A percentile compares a stretch with the other conserved stretches of the same genome.
Evolutionary conservation across 2,329 filamentous ascomycete species (phyloP).

Genomic region (Pseudohalonectria lignicola): DNA sequence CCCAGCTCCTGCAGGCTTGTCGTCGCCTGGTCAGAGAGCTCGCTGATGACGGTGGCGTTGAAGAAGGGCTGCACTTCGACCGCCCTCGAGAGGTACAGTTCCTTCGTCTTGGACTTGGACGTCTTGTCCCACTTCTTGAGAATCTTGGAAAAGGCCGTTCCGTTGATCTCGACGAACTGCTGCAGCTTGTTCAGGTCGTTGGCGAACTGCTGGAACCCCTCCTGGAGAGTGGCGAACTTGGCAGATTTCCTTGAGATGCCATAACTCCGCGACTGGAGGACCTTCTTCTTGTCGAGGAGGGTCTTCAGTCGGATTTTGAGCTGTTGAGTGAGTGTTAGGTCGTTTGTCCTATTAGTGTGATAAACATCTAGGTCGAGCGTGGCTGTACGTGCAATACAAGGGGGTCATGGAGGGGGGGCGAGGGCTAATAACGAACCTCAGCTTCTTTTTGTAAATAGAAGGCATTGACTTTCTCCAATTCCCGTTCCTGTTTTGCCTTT

Average conservation of each 20-base stretch:
- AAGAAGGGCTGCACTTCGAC: constrained; percentile 98
- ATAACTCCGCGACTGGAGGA: constrained; percentile 68
- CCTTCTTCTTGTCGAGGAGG: constrained; percentile 87
- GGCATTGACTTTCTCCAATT: constrained; percentile 95
- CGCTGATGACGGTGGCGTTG: constrained; percentile 93
- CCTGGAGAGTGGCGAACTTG: constrained; percentile 88
- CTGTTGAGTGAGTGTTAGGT: constrained; percentile 33
- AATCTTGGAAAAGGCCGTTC: constrained; percentile 96
- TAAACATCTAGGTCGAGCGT: too few species aligned
- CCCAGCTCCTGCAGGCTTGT: constrained; percentile 92
- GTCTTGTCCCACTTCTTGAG: constrained; percentile 99
- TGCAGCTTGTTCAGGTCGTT: constrained; percentile 95
- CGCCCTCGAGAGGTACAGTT: constrained; percentile 88
- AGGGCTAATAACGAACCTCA: constrained; percentile 65
- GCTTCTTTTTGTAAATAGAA: constrained; percentile 98
- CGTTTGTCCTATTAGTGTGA: too few species aligned
- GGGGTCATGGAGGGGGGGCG: too few species aligned
- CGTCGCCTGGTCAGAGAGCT: constrained; percentile 91
- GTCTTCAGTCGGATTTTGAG: constrained; percentile 89
- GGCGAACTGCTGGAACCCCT: constrained; percentile 95
- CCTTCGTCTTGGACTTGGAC: constrained; percentile 96
- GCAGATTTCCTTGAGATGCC: constrained; percentile 78
- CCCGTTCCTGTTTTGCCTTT: constrained; percentile 64
- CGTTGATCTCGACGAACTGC: constrained; percentile 97
- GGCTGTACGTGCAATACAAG: too few species aligned